Evolutionary conservation across 2,329 filamentous ascomycete genomes (phyloP), one percentile per base, ranked within the genome.

Genomic region (Aspergillus nomiae): DNA sequence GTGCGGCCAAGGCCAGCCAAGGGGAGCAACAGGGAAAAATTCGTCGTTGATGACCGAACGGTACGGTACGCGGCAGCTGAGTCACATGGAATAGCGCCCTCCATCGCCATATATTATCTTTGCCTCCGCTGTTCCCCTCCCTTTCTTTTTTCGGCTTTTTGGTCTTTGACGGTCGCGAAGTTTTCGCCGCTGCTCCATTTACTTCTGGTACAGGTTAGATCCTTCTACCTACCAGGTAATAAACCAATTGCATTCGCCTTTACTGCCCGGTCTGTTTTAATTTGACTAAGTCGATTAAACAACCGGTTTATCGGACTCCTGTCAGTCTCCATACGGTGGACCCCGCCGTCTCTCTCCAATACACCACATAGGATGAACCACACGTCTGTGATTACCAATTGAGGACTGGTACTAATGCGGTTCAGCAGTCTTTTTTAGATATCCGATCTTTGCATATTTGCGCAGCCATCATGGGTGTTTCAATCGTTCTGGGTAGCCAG

Each of bases 401-500:
- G 28, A 51, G 19, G 19, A 11, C 28, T 51, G 16, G 4, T 32
- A n/a, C 48, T 51, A 51, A 51, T 51, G 4, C 28, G n/a, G 4
- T 21, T n/a, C 2, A 53, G 38, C 32, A 36, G 57, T 53, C 32
- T 45, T 26, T 30, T 30, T 5, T 24, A 28, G 41, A 28, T 28
- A 41, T 43, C 28, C 24, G 16, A n/a, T 50, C 11, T 63, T n/a
- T 24, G 56, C 58, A 19, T 30, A 60, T 41, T 19, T 26, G 45
- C 32, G 12, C 30, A 61, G 50, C 50, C 50, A 74, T 60, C 48
- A 76, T 76, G 74, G 76, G 63, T 66, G 57, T 81, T 61, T 79
- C 80, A 57, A 76, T 82, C 59, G 78, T 82, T 68, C 70, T 82
- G 57, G 80, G 80, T 63, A 74, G 77, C 67, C 80, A 82, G 74